Conservation (phyloP, 495 filamentous ascomycete species). For the Tetracladium setigerum region DNA sequence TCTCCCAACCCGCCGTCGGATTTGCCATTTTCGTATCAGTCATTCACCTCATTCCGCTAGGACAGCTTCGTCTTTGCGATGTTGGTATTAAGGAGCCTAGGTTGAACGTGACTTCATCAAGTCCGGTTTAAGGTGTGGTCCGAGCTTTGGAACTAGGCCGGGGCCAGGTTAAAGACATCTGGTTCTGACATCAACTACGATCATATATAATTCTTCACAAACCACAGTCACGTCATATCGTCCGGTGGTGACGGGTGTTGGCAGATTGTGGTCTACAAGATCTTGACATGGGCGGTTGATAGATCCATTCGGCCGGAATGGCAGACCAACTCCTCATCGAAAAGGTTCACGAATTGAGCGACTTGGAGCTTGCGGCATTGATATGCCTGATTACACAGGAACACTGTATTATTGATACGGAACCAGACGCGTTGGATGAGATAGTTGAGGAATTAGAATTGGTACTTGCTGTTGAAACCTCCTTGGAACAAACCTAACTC, state of each 20-base stretch:
- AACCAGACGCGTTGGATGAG: constrained; percentile 49
- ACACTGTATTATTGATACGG: constrained; percentile 82
- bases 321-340: constrained; percentile 50
- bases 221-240: too few relatives aligned
- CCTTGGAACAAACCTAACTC: not conserved
- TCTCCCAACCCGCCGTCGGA: constrained; percentile 90
- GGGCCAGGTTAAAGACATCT: too few relatives aligned
- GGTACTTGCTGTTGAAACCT: constrained; percentile 31
- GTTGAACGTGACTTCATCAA: constrained; percentile 4
- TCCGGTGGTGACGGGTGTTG: too few relatives aligned
- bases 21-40: constrained; percentile 24
- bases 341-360: constrained; percentile 67
- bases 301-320: constrained; percentile 36
- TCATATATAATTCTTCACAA: too few relatives aligned
- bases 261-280: not conserved
- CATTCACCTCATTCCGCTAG: constrained; percentile 13
- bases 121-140: constrained; percentile 14
- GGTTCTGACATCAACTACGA: too few relatives aligned
- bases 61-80: not conserved
- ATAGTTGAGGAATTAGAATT: constrained; percentile 65
- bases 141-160: constrained; percentile 10
- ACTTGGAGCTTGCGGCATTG: constrained; percentile 81
- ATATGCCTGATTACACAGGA: constrained; percentile 71
- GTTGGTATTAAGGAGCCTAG: constrained; percentile 2
- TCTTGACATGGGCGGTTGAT: constrained; percentile 13